Conservation (phyloP, 768 basidiomycete genomes). For the Panaeolus cyanescens region DNA sequence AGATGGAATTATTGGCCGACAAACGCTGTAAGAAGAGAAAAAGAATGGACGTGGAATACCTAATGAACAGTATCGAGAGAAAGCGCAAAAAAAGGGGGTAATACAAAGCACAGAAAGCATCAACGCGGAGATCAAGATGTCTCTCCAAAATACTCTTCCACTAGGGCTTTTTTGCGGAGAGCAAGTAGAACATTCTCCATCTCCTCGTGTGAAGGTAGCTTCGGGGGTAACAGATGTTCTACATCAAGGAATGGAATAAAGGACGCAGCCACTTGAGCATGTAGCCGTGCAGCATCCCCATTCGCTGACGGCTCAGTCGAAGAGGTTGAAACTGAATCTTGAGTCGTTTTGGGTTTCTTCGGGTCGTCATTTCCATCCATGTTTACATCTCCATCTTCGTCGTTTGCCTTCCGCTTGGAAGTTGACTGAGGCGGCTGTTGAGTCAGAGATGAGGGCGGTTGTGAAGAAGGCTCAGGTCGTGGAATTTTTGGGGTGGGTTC, state of each 20-base stretch:
- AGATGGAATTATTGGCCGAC: too few species aligned
- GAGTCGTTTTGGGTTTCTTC: conserved; percentile 33
- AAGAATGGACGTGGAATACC: background rate
- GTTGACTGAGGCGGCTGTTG: conserved; percentile 13
- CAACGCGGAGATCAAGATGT: conserved; percentile 12
- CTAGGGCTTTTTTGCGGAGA: conserved; percentile 77
- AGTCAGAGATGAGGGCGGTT: conserved; percentile 17
- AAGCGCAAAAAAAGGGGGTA: background rate
- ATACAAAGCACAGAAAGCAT: background rate
- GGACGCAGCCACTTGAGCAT: conserved; percentile 63
- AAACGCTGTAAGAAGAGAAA: too few species aligned
- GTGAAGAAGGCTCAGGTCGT: conserved; percentile 28
- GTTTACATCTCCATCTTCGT: conserved; percentile 43
- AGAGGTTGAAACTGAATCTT: conserved; percentile 19
- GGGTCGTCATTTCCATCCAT: conserved; percentile 36
- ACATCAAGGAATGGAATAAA: conserved; percentile 76
- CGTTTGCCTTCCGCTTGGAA: conserved; percentile 59
- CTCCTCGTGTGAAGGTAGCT: conserved; percentile 72
- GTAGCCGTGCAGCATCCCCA: conserved; percentile 32
- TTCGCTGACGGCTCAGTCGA: conserved; percentile 23
- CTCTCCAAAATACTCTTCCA: conserved; percentile 70
- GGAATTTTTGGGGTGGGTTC: conserved; percentile 55
- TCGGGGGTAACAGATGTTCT: conserved; percentile 74
- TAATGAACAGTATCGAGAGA: background rate
- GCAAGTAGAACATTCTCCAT: conserved; percentile 78